A percentile compares a stretch with the other conserved stretches of the same genome.
Conservation (phyloP, 202 grass and related monocot species). For the Setaria italica region DNA sequence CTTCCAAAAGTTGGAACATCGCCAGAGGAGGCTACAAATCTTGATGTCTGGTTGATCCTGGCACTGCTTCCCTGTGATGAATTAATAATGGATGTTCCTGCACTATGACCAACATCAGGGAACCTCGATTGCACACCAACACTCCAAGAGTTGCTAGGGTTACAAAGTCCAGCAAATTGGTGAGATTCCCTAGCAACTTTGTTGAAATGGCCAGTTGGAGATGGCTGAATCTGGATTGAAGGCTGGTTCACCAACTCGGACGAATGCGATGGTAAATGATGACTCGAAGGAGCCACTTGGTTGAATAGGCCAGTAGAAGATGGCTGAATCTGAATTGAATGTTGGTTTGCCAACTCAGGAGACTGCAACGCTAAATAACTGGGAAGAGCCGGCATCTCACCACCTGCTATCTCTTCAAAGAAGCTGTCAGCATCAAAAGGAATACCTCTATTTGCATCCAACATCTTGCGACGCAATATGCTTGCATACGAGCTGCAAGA, state of each 20-base stretch:
- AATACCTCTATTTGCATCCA: not conserved
- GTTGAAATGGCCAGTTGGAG: not conserved
- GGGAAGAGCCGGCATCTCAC: not conserved
- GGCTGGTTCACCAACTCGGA: not conserved
- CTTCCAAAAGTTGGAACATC: slow-evolving; percentile 11
- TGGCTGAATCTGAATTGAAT: not conserved
- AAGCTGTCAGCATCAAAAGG: not conserved
- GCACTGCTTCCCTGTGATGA: not conserved
- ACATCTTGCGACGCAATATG: not conserved
- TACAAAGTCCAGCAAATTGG: slow-evolving; percentile 8
- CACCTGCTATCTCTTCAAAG: not conserved
- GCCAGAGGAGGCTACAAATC: not conserved
- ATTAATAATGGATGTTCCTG: not conserved
- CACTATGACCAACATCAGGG: not conserved
- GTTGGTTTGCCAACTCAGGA: not conserved
- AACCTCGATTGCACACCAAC: not conserved
- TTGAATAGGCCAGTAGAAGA: not conserved
- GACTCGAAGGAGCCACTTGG: not conserved
- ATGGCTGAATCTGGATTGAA: not conserved
- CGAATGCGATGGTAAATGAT: not conserved
- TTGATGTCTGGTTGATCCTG: slow-evolving; percentile 3
- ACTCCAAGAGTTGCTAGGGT: slow-evolving; percentile 14
- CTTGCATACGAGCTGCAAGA: not conserved
- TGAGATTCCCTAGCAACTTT: not conserved
- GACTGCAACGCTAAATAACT: not conserved